A percentile compares a stretch with the other conserved stretches of the same genome.
Conservation (phyloP, 108 stramenopile genomes). For the Hondaea fermentalgiana region DNA sequence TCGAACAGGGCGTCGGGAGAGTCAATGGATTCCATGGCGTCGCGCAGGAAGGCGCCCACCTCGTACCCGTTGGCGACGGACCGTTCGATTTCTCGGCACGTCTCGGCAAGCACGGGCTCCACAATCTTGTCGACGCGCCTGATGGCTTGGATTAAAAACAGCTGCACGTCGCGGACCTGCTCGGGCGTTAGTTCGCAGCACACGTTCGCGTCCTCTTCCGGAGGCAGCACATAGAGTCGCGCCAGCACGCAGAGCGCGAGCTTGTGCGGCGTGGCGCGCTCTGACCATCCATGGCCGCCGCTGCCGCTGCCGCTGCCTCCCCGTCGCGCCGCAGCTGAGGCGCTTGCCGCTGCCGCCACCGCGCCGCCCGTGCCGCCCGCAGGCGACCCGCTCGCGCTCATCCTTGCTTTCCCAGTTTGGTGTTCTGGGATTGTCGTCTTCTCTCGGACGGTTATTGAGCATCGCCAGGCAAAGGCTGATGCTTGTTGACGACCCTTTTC, state of each 20-base stretch:
- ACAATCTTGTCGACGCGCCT: neutral
- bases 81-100: neutral
- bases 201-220: too few species aligned
- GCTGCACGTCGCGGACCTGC: constrained; percentile 2
- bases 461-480: too few species aligned
- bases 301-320: too few species aligned
- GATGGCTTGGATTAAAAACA: neutral
- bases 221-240: neutral
- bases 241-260: constrained; percentile 4
- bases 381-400: too few species aligned
- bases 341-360: too few species aligned
- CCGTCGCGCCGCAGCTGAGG: too few species aligned
- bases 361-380: too few species aligned
- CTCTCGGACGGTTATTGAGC: too few species aligned
- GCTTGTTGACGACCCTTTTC: too few species aligned
- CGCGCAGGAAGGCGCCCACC: neutral
- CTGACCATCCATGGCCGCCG: neutral
- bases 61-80: neutral
- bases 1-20: constrained; percentile 5
- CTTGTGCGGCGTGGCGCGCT: constrained; percentile 14
- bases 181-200: neutral
- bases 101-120: neutral
- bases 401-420: too few species aligned
- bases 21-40: neutral
- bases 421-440: too few species aligned